These are phyloP conservation scores for Candida saitoana DNA, from an alignment of 805 yeast genomes.

Conservation along the genomic window DNA sequence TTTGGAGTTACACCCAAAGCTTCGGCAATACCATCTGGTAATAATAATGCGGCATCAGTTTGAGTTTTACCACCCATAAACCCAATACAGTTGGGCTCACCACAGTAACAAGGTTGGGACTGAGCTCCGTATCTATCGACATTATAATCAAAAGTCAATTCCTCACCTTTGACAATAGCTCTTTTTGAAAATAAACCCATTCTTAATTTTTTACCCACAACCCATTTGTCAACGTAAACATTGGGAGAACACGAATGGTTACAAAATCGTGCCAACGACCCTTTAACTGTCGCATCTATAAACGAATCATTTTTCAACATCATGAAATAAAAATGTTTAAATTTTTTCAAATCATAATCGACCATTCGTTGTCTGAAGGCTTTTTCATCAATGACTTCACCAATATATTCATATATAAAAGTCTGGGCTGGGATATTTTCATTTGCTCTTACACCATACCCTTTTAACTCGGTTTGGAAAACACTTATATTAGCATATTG, in stretches of 20 bases:
- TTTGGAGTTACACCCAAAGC: constrained; percentile 74
- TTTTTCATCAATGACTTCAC: constrained; percentile 84
- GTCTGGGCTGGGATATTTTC: constrained; percentile 51
- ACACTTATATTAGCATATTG: constrained; percentile 76
- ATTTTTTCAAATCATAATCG: constrained; percentile 62
- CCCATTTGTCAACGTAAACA: constrained; percentile 96
- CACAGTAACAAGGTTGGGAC: constrained; percentile 93
- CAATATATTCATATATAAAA: constrained; percentile 90
- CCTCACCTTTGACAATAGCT: constrained; percentile 71
- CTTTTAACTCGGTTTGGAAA: constrained; percentile 79
- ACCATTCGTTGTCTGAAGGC: constrained; percentile 72
- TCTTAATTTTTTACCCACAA: constrained; percentile 79
- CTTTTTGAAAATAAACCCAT: constrained; percentile 95
- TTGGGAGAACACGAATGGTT: constrained; percentile 96
- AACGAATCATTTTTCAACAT: constrained; percentile 90
- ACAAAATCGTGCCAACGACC: constrained; percentile 85
- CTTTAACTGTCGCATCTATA: constrained; percentile 89
- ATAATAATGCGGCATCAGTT: constrained; percentile 79
- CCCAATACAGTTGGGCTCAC: constrained; percentile 87
- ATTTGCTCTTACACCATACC: constrained; percentile 83
- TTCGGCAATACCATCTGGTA: constrained; percentile 80
- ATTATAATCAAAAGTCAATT: constrained; percentile 86
- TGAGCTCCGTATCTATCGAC: constrained; percentile 96
- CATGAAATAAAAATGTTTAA: constrained; percentile 90
- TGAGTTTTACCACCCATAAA: constrained; percentile 96